Base-by-base conservation (phyloP, 441 rosid genomes). In the Manihot esculenta region DNA sequence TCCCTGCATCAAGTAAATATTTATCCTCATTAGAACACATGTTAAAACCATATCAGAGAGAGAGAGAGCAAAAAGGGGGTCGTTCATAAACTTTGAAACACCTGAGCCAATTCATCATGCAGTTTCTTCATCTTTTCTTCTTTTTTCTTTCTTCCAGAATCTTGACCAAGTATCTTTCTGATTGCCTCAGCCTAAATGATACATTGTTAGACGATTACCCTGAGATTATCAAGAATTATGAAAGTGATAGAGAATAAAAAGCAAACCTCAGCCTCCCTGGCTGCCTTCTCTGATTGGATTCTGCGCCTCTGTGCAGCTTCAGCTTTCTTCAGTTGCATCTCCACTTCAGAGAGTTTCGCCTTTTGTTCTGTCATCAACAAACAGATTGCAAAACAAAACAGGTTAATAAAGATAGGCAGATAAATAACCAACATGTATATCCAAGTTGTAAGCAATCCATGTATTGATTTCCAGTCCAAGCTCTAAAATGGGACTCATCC, bases 291-390 rank as follows among this genome's bases (percentile, higher is more conserved):
- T 68, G 87, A 82, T 83, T 93, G 99, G 77, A 88, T 56, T 76
- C 88, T 86, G 49, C 98, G 90, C 80, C 89, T 87, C 79, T 91
- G 97, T 13, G 97, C 96, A 70, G 96, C 98, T 83, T 91, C 99
- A 0, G 92, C 79, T 82, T 89, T 92, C 84, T 95, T 92, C 66
- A 89, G 64, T 76, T 89, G 97, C 78, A 81, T 93, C 72, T 92
- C 98, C 66, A 84, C 81, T 54, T 87, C 96, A 51, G 95, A 54
- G 70, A 93, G 95, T 76, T 81, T 86, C 79, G 82, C 92, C 85
- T 85, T 91, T 82, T 85, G 86, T 79, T 82, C 99, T 93, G 85
- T 62, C 54, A 76, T 74, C 48, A 68, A 65, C 33, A 70, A 13
- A 24, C 35, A 44, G 60, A 75, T 53, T 53, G 9, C 13, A 55